Percentiles rank a stretch among this genome's conserved stretches.
phyloP scores from a whole-genome alignment of 148 eudicot species.

The Euryodendron excelsum region DNA sequence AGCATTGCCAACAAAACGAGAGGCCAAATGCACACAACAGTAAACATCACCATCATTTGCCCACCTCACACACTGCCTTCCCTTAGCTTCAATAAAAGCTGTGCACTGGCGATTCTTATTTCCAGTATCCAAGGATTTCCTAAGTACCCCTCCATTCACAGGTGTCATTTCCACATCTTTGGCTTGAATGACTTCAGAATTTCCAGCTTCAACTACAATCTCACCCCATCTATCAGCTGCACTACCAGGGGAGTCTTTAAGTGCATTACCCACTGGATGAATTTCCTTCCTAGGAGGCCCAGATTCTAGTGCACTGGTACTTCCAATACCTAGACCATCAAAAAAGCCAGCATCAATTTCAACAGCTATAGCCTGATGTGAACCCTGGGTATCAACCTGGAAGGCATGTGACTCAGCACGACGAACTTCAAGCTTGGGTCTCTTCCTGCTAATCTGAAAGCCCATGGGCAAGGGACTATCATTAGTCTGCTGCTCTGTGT shows the following conservation, averaged over 20 bases:
- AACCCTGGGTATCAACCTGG: slow-evolving; percentile 37
- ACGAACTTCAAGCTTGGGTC: slow-evolving; percentile 97
- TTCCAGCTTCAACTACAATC: slow-evolving; percentile 45
- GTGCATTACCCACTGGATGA: slow-evolving; percentile 25
- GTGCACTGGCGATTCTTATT: slow-evolving; percentile 62
- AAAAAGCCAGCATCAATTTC: slow-evolving; percentile 61
- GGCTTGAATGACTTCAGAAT: slow-evolving; percentile 30
- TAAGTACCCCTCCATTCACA: slow-evolving; percentile 29
- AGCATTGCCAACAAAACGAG: slow-evolving; percentile 44
- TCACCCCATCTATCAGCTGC: slow-evolving; percentile 49
- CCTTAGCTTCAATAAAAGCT: slow-evolving; percentile 89
- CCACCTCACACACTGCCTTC: slow-evolving; percentile 93
- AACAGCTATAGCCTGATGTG: slow-evolving; percentile 34
- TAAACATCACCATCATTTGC: slow-evolving; percentile 90
- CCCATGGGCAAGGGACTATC: slow-evolving; percentile 34
- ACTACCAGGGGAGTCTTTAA: slow-evolving; percentile 18
- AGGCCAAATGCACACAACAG: slow-evolving; percentile 87
- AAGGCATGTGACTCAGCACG: slow-evolving; percentile 77
- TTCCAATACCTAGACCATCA: slow-evolving; percentile 31
- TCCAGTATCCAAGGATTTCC: slow-evolving; percentile 33
- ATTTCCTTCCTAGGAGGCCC: slow-evolving; percentile 21
- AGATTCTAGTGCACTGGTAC: slow-evolving; percentile 25
- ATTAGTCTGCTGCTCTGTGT: slow-evolving; percentile 32
- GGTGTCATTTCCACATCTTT: slow-evolving; percentile 32
- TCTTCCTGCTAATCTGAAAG: slow-evolving; percentile 63